A percentile compares a stretch with the other conserved stretches of the same genome.
Conservation (phyloP, 176 grass and related monocot genomes). For the sorghum (Sorghum bicolor) region DNA sequence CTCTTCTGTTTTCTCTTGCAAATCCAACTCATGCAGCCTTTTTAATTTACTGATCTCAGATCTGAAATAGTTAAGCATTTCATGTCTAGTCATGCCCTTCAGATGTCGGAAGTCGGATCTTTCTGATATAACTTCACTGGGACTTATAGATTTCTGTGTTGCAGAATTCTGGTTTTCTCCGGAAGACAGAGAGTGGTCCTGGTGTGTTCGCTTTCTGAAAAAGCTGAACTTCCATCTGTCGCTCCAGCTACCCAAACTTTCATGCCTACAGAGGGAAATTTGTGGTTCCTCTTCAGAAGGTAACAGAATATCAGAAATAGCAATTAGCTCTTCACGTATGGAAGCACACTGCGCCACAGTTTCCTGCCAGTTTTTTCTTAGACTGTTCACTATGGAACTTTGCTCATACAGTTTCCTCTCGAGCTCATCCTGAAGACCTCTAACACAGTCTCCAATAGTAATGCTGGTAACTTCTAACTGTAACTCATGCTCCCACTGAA, state of each 20-base stretch:
- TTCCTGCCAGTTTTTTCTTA: constrained; percentile 68
- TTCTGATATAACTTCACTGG: constrained; percentile 67
- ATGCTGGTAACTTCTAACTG: constrained; percentile 70
- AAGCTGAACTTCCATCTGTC: constrained; percentile 70
- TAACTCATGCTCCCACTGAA: constrained; percentile 69
- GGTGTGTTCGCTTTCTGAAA: constrained; percentile 36
- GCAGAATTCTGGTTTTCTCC: constrained; percentile 34
- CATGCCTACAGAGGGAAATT: constrained; percentile 32
- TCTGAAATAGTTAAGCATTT: constrained; percentile 78
- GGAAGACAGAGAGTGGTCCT: constrained; percentile 40
- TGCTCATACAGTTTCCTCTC: constrained; percentile 68
- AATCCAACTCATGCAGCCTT: constrained; percentile 68
- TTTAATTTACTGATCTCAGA: constrained; percentile 91
- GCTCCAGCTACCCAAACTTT: constrained; percentile 49
- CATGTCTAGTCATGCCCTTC: constrained; percentile 69
- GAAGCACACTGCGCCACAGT: constrained; percentile 54
- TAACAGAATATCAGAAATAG: constrained; percentile 54
- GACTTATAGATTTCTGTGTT: constrained; percentile 51
- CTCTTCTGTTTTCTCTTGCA: constrained; percentile 98
- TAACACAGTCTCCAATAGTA: constrained; percentile 66
- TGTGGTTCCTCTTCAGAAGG: constrained; percentile 50
- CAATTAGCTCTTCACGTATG: constrained; percentile 71
- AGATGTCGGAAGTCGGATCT: constrained; percentile 73
- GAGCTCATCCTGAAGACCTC: constrained; percentile 61
- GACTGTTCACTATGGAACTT: constrained; percentile 44